Evolutionary conservation across 306 rosid genomes (phyloP).

Genomic region (Quercus ilex): DNA sequence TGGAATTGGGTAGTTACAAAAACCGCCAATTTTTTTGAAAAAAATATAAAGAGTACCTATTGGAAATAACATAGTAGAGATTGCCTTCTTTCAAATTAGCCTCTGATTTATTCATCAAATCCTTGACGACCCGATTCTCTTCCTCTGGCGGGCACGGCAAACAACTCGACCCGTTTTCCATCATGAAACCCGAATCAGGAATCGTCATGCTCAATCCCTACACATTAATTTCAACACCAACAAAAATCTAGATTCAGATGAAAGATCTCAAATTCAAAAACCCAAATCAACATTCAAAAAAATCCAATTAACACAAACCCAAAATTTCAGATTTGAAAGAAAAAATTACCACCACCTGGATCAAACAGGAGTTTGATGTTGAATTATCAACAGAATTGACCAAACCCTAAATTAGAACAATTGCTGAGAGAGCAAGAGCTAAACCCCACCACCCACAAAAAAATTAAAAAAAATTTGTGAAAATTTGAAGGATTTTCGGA

Average conservation of each 20-base stretch:
- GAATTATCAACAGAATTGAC: slow-evolving; percentile 4
- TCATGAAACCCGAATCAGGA: slow-evolving; percentile 63
- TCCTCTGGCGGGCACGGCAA: slow-evolving; percentile 71
- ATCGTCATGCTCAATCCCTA: slow-evolving; percentile 56
- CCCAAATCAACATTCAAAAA: slow-evolving; percentile 6
- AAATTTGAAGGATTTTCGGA: neutral
- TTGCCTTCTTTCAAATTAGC: slow-evolving; percentile 81
- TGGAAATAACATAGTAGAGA: slow-evolving; percentile 67
- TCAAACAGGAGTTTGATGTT: neutral
- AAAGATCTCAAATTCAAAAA: slow-evolving; percentile 5
- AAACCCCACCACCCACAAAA: neutral
- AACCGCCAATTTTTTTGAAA: too few species aligned
- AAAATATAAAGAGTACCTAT: slow-evolving; percentile 35
- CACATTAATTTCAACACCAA: slow-evolving; percentile 25
- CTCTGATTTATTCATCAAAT: slow-evolving; percentile 62
- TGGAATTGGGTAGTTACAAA: too few species aligned
- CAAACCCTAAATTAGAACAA: slow-evolving; percentile 27
- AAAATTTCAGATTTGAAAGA: neutral
- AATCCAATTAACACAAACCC: neutral
- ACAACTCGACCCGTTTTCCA: slow-evolving; percentile 67
- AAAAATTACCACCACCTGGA: neutral
- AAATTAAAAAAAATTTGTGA: neutral
- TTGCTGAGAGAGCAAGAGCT: slow-evolving; percentile 25
- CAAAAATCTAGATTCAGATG: slow-evolving; percentile 21
- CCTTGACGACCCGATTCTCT: slow-evolving; percentile 70